Evolutionary conservation across 2,329 filamentous ascomycete genomes (phyloP).

Genomic region (Fonsecaea pugnacius): DNA sequence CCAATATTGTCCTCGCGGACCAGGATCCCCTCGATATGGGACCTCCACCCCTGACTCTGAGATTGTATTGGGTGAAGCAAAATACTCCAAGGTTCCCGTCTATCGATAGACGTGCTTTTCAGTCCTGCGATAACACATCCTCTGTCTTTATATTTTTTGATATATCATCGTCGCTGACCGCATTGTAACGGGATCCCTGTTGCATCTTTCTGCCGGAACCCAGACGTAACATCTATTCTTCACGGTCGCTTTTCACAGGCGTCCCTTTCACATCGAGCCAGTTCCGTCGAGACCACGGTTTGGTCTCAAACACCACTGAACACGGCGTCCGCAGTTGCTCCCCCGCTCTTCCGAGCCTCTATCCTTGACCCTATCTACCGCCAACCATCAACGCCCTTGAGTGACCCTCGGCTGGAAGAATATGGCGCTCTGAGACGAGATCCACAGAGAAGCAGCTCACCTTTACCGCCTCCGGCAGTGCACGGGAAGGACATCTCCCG

Average conservation of each 20-base stretch:
- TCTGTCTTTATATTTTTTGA: slow-evolving; percentile 9
- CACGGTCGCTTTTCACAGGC: not conserved
- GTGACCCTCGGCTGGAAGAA: slow-evolving; percentile 52
- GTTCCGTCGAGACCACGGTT: slow-evolving; percentile 34
- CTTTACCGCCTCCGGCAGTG: slow-evolving; percentile 49
- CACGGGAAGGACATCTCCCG: slow-evolving; percentile 57
- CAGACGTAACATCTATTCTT: not conserved
- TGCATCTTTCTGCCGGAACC: slow-evolving; percentile 3
- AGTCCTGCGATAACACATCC: slow-evolving; percentile 23
- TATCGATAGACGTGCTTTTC: slow-evolving; percentile 32
- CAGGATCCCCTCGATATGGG: slow-evolving; percentile 18
- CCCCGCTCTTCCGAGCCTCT: slow-evolving; percentile 63
- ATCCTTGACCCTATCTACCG: slow-evolving; percentile 54
- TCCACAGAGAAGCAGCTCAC: slow-evolving; percentile 48
- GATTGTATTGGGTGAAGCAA: slow-evolving; percentile 33
- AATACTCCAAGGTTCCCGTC: slow-evolving; percentile 30
- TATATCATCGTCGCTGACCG: slow-evolving; percentile 15
- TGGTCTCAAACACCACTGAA: slow-evolving; percentile 43
- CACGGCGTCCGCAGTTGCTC: slow-evolving; percentile 65
- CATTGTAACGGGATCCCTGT: slow-evolving; percentile 7
- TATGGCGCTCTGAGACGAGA: slow-evolving; percentile 48
- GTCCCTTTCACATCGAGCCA: slow-evolving; percentile 1
- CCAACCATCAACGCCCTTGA: slow-evolving; percentile 51
- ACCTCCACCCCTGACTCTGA: slow-evolving; percentile 26
- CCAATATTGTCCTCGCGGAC: slow-evolving; percentile 26